Evolutionary conservation across 2,329 filamentous ascomycete genomes (phyloP).

Genomic region (Ciborinia camelliae): DNA sequence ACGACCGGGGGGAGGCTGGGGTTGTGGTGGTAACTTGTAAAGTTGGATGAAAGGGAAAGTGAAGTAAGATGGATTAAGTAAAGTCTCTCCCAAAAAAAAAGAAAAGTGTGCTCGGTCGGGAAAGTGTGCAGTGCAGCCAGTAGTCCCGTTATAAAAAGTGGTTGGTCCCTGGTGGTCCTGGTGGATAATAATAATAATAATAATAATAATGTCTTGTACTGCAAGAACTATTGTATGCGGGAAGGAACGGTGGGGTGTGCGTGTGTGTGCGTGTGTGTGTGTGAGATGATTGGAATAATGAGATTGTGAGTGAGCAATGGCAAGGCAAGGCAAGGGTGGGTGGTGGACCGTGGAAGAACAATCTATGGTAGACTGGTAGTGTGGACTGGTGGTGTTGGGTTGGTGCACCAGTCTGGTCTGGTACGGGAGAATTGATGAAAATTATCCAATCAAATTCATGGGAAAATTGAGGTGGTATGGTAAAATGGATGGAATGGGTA

Average conservation of each 20-base stretch:
- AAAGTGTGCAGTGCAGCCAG: conserved; percentile 12
- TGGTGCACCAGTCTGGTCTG: too few species aligned
- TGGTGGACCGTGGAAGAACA: background rate
- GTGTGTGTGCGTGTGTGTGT: too few species aligned
- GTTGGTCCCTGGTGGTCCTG: background rate
- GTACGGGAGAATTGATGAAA: background rate
- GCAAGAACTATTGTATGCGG: conserved; percentile 14
- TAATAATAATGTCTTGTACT: conserved; percentile 12
- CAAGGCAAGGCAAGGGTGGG: background rate
- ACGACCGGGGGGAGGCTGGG: conserved; percentile 3
- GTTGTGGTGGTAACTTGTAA: conserved; percentile 8
- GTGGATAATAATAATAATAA: background rate
- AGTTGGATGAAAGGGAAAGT: background rate
- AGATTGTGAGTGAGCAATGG: too few species aligned
- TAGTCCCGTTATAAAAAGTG: background rate
- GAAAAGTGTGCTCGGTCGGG: conserved; percentile 12
- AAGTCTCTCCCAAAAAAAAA: background rate
- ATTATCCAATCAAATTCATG: background rate
- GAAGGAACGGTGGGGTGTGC: conserved; percentile 12
- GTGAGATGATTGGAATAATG: too few species aligned
- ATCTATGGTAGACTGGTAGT: background rate
- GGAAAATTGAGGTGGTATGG: background rate
- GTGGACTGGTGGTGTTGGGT: too few species aligned
- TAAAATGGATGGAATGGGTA: background rate
- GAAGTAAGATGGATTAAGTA: background rate